Evolutionary conservation across 805 yeast genomes (phyloP), one percentile per base, ranked within the genome.

Genomic region (Metschnikowia peoriensis): DNA sequence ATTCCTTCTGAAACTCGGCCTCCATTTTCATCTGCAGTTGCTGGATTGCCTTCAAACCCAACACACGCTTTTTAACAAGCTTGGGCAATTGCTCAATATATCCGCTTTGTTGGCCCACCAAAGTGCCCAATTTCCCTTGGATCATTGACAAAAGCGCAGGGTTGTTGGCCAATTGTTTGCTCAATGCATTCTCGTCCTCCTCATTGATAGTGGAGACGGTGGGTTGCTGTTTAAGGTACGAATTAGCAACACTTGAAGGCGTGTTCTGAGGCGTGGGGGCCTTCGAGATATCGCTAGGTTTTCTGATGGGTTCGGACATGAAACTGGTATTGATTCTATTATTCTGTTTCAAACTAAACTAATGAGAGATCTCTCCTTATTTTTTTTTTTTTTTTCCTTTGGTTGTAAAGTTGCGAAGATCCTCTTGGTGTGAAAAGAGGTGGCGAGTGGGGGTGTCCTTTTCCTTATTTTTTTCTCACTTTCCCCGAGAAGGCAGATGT

Each of bases 251-350:
- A 37, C 93, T 84, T 4, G 98, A 89, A 14, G 99, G 99, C 1
- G 99, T 94, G 78, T 94, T 94, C 68, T 94, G 99, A 6, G 99
- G 99, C 1, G 99, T 94, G 43, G 99, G 99, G 7, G 99, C 98
- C 64, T 85, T 83, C 57, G 93, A 87, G 59, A 89, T 82, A 67
- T 89, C 89, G 66, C 86, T 87, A 58, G 70, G 66, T 66, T 83
- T 83, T 76, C 86, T 88, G 71, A 91, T 91, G 40, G 97, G 97
- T 72, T 86, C 93, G 46, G 93, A 82, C 97, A 91, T 90, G 15
- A 12, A 32, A 32, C 10, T 32, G 14, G 10, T 9, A 32, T 32
- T 32, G 10, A 32, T 32, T 6, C 3, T 12, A 32, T 12, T 32
- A 32, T 9, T 32, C 14, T 32, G 35, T n/a, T n/a, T n/a, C n/a